These are phyloP conservation scores for Melocanna baccifera DNA, from an alignment of 176 grass and related monocot species.

Conservation along the genomic window DNA sequence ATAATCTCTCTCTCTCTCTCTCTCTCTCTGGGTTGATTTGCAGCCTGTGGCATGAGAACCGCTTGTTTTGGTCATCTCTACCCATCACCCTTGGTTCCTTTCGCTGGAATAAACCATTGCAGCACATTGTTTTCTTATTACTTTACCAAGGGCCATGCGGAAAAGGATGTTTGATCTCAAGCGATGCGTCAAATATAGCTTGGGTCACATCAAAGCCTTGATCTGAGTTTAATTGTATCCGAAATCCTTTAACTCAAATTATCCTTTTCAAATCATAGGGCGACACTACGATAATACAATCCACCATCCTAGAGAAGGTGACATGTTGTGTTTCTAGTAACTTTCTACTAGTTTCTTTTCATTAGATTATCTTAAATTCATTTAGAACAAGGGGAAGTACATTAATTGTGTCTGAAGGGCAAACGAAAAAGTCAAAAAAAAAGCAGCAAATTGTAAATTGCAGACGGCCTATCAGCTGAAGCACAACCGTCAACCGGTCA, in stretches of 20 bases:
- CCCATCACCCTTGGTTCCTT: conserved; percentile 6
- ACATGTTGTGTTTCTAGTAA: neutral
- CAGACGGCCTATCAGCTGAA: neutral
- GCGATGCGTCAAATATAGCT: neutral
- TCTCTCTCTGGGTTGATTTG: neutral
- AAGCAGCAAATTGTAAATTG: neutral
- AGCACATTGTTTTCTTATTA: conserved; percentile 16
- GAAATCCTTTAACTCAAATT: neutral
- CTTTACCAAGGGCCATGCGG: conserved; percentile 8
- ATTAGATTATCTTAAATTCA: neutral
- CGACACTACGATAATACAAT: neutral
- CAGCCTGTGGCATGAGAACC: neutral
- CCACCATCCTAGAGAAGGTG: neutral
- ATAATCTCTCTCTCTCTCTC: neutral
- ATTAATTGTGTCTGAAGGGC: neutral
- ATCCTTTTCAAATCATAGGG: neutral
- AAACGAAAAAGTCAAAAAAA: neutral
- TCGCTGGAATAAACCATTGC: neutral
- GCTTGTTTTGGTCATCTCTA: conserved; percentile 14
- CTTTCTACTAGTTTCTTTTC: neutral
- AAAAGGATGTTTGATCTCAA: conserved; percentile 44
- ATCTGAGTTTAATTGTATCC: neutral
- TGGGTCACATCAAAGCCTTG: neutral
- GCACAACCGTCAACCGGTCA: neutral
- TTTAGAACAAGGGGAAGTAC: neutral